Conservation (phyloP, 2,329 filamentous ascomycete genomes). For the Pseudopyrenochaeta lycopersici region DNA sequence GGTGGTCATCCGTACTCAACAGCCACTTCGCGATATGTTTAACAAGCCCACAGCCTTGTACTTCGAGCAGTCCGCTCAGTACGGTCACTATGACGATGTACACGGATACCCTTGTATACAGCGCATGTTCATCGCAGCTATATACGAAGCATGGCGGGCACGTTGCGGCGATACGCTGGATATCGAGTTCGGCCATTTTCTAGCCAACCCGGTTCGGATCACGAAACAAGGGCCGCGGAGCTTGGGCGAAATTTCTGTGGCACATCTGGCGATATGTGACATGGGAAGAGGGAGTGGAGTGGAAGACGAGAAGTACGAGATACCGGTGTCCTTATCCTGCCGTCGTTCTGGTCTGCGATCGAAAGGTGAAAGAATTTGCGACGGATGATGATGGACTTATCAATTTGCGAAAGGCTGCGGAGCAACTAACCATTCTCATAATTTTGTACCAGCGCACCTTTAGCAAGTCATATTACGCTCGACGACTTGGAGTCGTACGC, state of each 20-base stretch:
- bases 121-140: conserved; percentile 14
- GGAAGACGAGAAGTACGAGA: conserved; percentile 14
- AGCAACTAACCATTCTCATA: conserved; percentile 14
- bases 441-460: conserved; percentile 7
- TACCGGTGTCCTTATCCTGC: conserved; percentile 17
- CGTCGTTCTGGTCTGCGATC: conserved; percentile 19
- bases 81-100: conserved; percentile 4
- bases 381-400: conserved; percentile 16
- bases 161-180: conserved; percentile 9
- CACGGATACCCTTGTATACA: conserved; percentile 9
- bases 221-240: conserved; percentile 15
- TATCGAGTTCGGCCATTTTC: conserved; percentile 25
- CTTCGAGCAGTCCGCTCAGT: conserved; percentile 18
- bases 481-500: conserved; percentile 14
- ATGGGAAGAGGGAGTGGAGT: conserved; percentile 13
- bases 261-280: conserved; percentile 16
- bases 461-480: conserved; percentile 8
- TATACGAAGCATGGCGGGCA: conserved; percentile 19
- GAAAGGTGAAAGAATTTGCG: not conserved
- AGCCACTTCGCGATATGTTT: conserved; percentile 4
- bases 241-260: conserved; percentile 11
- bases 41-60: conserved; percentile 22
- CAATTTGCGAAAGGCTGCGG: conserved; percentile 18
- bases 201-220: conserved; percentile 19
- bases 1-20: not conserved